phyloP scores from a whole-genome alignment of 2,329 filamentous ascomycete genomes.

The Penicillium sp. region DNA sequence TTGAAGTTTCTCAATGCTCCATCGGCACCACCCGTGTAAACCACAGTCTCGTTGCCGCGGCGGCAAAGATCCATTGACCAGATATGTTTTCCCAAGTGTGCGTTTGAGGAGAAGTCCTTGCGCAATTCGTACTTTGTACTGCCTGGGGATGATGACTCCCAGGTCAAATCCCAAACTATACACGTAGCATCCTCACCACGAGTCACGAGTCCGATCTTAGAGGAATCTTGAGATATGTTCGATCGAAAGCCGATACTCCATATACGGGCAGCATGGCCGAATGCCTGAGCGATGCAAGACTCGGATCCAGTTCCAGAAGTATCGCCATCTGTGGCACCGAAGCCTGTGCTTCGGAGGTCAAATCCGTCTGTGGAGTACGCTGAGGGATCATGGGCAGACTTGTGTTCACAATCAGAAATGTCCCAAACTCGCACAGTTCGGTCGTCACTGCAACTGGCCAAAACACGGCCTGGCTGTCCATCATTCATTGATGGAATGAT shows the following conservation, averaged over 20 bases:
- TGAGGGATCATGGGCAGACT: conserved; percentile 30
- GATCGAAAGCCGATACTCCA: conserved; percentile 76
- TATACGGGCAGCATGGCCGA: conserved; percentile 86
- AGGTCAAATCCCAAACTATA: conserved; percentile 67
- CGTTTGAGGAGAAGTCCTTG: conserved; percentile 56
- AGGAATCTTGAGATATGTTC: conserved; percentile 19
- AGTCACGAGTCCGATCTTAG: conserved; percentile 61
- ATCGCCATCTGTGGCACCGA: conserved; percentile 47
- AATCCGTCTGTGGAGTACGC: conserved; percentile 39
- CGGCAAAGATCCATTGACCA: conserved; percentile 65
- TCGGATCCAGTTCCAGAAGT: conserved; percentile 36
- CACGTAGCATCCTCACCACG: conserved; percentile 82
- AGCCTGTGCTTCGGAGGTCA: conserved; percentile 60
- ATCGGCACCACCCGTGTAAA: conserved; percentile 84
- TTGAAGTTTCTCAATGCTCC: conserved; percentile 54
- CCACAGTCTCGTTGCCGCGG: conserved; percentile 35
- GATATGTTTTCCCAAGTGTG: conserved; percentile 85
- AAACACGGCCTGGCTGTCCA: conserved; percentile 55
- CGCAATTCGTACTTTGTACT: conserved; percentile 23
- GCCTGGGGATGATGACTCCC: conserved; percentile 10
- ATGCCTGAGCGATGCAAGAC: conserved; percentile 66
- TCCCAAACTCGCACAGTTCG: conserved; percentile 88
- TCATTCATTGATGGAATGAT: conserved; percentile 42
- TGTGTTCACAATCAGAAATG: conserved; percentile 57
- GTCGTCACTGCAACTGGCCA: conserved; percentile 94